Evolutionary conservation across 768 basidiomycete genomes (phyloP).

Genomic region (Tricholoma hemisulphureum): DNA sequence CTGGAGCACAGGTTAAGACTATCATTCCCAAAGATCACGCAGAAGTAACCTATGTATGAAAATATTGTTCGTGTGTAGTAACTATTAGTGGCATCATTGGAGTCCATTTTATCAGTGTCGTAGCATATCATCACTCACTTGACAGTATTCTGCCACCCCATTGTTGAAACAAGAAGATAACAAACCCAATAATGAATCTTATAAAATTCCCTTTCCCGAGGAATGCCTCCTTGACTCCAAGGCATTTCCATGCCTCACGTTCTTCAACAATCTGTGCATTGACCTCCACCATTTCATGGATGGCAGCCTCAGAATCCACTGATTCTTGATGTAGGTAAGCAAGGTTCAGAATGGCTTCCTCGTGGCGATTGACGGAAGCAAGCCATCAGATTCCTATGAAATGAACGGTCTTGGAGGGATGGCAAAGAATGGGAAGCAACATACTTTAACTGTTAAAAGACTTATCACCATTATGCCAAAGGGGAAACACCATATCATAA

Average conservation of each 20-base stretch:
- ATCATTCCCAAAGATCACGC: neutral
- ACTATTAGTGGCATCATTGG: slow-evolving; percentile 20
- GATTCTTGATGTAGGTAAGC: slow-evolving; percentile 61
- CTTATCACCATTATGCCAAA: slow-evolving; percentile 73
- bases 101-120: neutral
- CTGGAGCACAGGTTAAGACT: slow-evolving; percentile 1
- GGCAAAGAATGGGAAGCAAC: neutral
- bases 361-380: slow-evolving; percentile 55
- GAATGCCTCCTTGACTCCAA: slow-evolving; percentile 72
- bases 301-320: slow-evolving; percentile 41
- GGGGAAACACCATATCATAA: slow-evolving; percentile 65
- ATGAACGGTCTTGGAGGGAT: neutral
- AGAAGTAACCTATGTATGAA: slow-evolving; percentile 33
- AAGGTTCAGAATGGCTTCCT: slow-evolving; percentile 57
- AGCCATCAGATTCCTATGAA: slow-evolving; percentile 73
- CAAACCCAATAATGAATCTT: slow-evolving; percentile 80
- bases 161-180: slow-evolving; percentile 80
- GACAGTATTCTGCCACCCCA: slow-evolving; percentile 83
- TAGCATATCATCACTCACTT: slow-evolving; percentile 31
- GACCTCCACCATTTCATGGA: slow-evolving; percentile 74
- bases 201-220: slow-evolving; percentile 79
- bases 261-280: slow-evolving; percentile 79
- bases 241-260: slow-evolving; percentile 56
- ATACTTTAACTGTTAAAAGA: slow-evolving; percentile 61
- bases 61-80: slow-evolving; percentile 80